These are phyloP conservation scores for Boletus patriciae DNA, from an alignment of 768 basidiomycete genomes.

Conservation along the genomic window DNA sequence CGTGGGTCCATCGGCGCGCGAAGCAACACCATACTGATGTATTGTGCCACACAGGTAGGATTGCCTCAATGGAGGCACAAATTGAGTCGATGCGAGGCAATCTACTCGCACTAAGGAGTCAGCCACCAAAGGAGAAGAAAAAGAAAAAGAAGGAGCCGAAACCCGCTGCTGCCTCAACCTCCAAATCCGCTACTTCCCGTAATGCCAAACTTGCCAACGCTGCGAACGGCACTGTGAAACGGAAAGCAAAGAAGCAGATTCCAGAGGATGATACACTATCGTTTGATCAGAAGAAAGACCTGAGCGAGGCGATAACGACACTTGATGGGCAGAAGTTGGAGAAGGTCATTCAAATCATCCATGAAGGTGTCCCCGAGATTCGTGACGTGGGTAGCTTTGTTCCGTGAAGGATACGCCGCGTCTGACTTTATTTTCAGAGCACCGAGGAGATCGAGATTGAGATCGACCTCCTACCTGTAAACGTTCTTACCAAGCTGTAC, in stretches of 20 bases:
- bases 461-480: slow-evolving; percentile 85
- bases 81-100: slow-evolving; percentile 76
- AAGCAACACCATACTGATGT: slow-evolving; percentile 8
- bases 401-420: slow-evolving; percentile 10
- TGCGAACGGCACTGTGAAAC: slow-evolving; percentile 48
- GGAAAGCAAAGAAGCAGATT: slow-evolving; percentile 62
- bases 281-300: slow-evolving; percentile 97
- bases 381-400: slow-evolving; percentile 70
- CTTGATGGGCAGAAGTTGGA: slow-evolving; percentile 84
- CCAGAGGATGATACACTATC: slow-evolving; percentile 81
- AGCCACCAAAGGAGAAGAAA: slow-evolving; percentile 63
- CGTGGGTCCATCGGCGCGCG: slow-evolving; percentile 44
- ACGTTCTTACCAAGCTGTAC: slow-evolving; percentile 90
- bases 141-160: slow-evolving; percentile 68
- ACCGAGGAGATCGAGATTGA: slow-evolving; percentile 98
- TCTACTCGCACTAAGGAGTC: slow-evolving; percentile 59
- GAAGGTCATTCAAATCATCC: slow-evolving; percentile 92
- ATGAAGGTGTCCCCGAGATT: slow-evolving; percentile 90
- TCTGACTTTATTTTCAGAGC: slow-evolving; percentile 52
- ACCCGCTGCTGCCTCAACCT: slow-evolving; percentile 58
- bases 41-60: slow-evolving; percentile 51
- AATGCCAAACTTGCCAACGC: slow-evolving; percentile 43
- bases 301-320: slow-evolving; percentile 89
- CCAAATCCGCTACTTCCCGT: slow-evolving; percentile 55
- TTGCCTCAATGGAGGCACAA: slow-evolving; percentile 76